Evolutionary conservation across 495 filamentous ascomycete genomes (phyloP), one percentile per base, ranked within the genome.

Genomic region (Parathielavia appendiculata): DNA sequence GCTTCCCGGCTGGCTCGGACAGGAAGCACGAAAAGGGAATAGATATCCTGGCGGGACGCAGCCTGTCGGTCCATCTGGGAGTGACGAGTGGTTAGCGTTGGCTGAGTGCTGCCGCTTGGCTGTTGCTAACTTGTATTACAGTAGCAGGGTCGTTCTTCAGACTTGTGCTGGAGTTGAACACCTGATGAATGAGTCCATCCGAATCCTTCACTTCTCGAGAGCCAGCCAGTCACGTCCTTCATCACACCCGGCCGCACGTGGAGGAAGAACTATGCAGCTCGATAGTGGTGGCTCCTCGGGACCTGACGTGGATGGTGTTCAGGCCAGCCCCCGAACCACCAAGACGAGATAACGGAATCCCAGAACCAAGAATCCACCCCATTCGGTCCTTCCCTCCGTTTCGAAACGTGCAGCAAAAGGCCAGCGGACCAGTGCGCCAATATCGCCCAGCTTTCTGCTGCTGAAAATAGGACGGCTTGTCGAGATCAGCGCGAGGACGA

Each of bases 161-260:
- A 30, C 26, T 30, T 30, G 26, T n/a, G n/a, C n/a, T n/a, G n/a
- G n/a, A n/a, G n/a, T n/a, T n/a, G n/a, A n/a, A n/a, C n/a, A n/a
- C 26, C 26, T 30, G 26, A 30, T n/a, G 26, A 30, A 30, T 2
- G 26, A 2, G 26, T n/a, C n/a, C n/a, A n/a, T n/a, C 16, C 16
- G 16, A 43, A 2, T 17, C 40, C 17, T 43, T 1, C 17, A 30
- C 26, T 30, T 30, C 6, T 44, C 43, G 14, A 11, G 1, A 22
- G 9, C 34, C 32, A 39, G 23, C 23, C 39, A 30, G 38, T 14
- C 51, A 54, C 38, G 22, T 11, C n/a, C 9, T 22, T 39, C 52
- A 54, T 54, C 52, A 54, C 52, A 54, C 44, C 22, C 36, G 13
- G 14, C 51, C 19, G 51, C 54, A 56, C 54, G 54, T 56, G 54